phyloP scores from a whole-genome alignment of 352 stramenopile species.

The Pythium insidiosum region DNA sequence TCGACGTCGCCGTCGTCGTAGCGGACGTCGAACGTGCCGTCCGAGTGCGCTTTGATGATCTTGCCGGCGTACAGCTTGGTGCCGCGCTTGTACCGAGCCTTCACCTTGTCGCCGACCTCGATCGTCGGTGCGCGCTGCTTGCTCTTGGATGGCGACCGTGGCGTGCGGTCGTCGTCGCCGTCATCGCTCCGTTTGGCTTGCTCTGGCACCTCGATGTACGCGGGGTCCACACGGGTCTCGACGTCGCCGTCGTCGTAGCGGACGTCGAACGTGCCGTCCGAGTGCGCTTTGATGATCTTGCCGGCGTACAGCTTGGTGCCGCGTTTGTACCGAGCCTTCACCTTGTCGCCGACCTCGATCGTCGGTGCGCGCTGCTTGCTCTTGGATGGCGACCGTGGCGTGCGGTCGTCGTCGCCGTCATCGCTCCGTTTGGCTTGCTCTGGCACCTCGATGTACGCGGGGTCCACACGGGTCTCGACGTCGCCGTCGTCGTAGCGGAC shows the following conservation, averaged over 20 bases:
- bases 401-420: no score
- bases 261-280: constrained; percentile 48
- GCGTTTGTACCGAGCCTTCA: constrained; percentile 32
- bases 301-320: constrained; percentile 30
- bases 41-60: constrained; percentile 30
- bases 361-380: neutral
- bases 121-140: no score
- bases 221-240: constrained; percentile 21
- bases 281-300: constrained; percentile 31
- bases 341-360: constrained; percentile 9
- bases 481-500: constrained; percentile 23
- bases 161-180: neutral
- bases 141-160: neutral
- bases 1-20: constrained; percentile 59
- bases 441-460: neutral
- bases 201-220: neutral
- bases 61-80: constrained; percentile 31
- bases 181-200: neutral
- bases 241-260: constrained; percentile 48
- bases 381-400: neutral
- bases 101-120: constrained; percentile 14
- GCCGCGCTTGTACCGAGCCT: constrained; percentile 30
- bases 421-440: neutral
- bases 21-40: constrained; percentile 45
- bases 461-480: constrained; percentile 5